These are phyloP conservation scores for Hymenoscyphus fructigenus DNA, from an alignment of 2,329 filamentous ascomycete species.

Conservation along the genomic window DNA sequence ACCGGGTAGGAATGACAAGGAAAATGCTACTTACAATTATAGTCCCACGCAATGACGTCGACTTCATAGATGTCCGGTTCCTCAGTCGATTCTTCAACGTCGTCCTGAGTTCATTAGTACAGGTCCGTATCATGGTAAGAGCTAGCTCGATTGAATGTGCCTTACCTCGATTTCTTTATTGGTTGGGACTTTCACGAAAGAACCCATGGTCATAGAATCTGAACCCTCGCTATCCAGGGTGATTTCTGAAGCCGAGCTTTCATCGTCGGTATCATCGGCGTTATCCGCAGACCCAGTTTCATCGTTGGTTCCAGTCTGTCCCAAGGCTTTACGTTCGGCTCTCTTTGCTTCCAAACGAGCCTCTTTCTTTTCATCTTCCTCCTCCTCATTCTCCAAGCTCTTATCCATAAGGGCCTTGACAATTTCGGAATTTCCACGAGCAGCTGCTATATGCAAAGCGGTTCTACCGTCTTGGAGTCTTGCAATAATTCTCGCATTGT, in stretches of 20 bases:
- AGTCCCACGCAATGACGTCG: conserved; percentile 78
- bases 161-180: conserved; percentile 45
- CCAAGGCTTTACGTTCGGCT: conserved; percentile 13
- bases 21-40: conserved; percentile 43
- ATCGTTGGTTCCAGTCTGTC: not conserved
- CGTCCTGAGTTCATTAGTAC: conserved; percentile 45
- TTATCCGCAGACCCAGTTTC: conserved; percentile 22
- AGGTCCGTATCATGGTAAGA: not conserved
- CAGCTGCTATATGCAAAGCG: conserved; percentile 77
- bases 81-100: conserved; percentile 56
- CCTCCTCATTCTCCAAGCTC: conserved; percentile 71
- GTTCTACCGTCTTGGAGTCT: conserved; percentile 78
- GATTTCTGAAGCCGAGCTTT: conserved; percentile 38
- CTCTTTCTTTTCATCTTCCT: conserved; percentile 59
- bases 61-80: conserved; percentile 80
- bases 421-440: conserved; percentile 66
- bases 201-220: conserved; percentile 62
- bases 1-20: not conserved
- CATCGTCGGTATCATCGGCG: conserved; percentile 38
- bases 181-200: conserved; percentile 67
- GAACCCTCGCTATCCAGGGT: conserved; percentile 30
- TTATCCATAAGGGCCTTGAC: conserved; percentile 70
- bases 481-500: conserved; percentile 70
- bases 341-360: conserved; percentile 37
- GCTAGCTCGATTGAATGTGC: conserved; percentile 52